Evolutionary conservation across 2,329 filamentous ascomycete species (phyloP).

Genomic region (Colletotrichum lupini): DNA sequence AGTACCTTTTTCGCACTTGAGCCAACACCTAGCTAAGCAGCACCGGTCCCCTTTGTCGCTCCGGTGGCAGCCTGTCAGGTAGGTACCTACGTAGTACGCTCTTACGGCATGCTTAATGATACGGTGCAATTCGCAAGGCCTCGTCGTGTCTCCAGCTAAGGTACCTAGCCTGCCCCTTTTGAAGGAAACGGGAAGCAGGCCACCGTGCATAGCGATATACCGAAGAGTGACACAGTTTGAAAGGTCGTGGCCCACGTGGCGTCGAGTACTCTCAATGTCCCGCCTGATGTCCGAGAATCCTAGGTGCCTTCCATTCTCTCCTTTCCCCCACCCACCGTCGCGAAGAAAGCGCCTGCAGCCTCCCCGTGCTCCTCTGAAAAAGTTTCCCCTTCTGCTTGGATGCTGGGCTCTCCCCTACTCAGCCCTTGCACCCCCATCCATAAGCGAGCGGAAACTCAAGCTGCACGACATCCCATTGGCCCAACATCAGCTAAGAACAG

Average conservation of each 20-base stretch:
- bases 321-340: constrained; percentile 10
- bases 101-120: neutral
- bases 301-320: neutral
- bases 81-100: neutral
- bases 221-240: constrained; percentile 6
- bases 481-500: constrained; percentile 8
- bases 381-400: constrained; percentile 22
- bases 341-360: constrained; percentile 24
- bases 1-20: constrained; percentile 11
- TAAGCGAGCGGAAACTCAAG: constrained; percentile 21
- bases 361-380: constrained; percentile 28
- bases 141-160: neutral
- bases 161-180: constrained; percentile 6
- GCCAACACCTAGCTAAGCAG: neutral
- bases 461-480: constrained; percentile 21
- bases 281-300: constrained; percentile 31
- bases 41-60: neutral
- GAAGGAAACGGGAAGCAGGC: constrained; percentile 19
- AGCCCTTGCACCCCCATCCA: constrained; percentile 10
- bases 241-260: neutral
- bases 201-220: constrained; percentile 27
- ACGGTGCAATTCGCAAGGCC: neutral
- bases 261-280: constrained; percentile 21
- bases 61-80: neutral
- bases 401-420: constrained; percentile 20